phyloP scores from a whole-genome alignment of 2,329 filamentous ascomycete genomes.

The Niveomyces coronatus region DNA sequence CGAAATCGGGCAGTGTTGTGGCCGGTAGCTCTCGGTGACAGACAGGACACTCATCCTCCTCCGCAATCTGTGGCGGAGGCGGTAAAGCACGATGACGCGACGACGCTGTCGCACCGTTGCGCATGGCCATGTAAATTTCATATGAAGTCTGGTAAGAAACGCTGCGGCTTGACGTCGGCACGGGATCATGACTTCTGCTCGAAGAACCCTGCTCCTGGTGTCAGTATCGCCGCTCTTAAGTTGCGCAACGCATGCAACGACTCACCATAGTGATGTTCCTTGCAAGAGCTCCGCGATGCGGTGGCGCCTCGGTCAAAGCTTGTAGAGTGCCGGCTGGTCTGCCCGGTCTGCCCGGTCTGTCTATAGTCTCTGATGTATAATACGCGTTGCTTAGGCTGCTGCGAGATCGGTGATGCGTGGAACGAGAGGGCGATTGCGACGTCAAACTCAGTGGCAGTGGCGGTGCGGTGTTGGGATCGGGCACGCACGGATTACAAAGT shows the following conservation, averaged over 20 bases:
- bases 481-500: constrained; percentile 52
- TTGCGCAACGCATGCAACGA: constrained; percentile 5
- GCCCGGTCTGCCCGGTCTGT: constrained; percentile 20
- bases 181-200: not conserved
- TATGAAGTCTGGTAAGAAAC: constrained; percentile 25
- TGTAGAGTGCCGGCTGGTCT: constrained; percentile 1
- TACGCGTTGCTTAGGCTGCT: constrained; percentile 30
- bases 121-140: constrained; percentile 28
- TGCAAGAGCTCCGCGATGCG: constrained; percentile 21
- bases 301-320: constrained; percentile 24
- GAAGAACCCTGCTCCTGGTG: not conserved
- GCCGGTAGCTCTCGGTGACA: constrained; percentile 63
- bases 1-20: constrained; percentile 40
- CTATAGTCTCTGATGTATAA: constrained; percentile 18
- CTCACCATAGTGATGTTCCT: constrained; percentile 43
- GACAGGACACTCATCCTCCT: constrained; percentile 72
- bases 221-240: not conserved
- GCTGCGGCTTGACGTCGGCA: constrained; percentile 14
- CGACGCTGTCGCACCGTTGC: constrained; percentile 23
- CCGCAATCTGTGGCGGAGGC: constrained; percentile 42
- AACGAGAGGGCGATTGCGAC: constrained; percentile 24
- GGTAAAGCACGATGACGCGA: constrained; percentile 29
- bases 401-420: constrained; percentile 34
- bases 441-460: constrained; percentile 40
- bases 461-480: constrained; percentile 49